Evolutionary conservation across 257 asterid species (phyloP).

Genomic region (Sherardia arvensis): DNA sequence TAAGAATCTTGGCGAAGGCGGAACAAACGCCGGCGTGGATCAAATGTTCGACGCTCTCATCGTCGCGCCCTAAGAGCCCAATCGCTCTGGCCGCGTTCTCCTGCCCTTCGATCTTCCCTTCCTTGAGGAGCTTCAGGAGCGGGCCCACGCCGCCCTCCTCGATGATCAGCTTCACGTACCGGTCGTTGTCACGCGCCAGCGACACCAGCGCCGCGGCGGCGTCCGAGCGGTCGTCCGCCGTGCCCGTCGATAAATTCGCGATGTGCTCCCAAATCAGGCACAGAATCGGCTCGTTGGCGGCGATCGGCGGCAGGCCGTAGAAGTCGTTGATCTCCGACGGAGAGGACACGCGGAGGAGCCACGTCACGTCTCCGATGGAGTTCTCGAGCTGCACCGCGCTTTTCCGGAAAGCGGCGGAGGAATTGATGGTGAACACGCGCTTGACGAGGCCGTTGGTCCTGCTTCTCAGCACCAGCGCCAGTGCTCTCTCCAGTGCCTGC

Average conservation of each 20-base stretch:
- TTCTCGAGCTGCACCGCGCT: slow-evolving; percentile 24
- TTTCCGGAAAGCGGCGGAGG: slow-evolving; percentile 23
- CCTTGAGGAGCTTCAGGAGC: slow-evolving; percentile 27
- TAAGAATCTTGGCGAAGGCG: slow-evolving; percentile 29
- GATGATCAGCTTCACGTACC: slow-evolving; percentile 31
- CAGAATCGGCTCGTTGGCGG: slow-evolving; percentile 32
- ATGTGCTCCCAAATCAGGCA: slow-evolving; percentile 35
- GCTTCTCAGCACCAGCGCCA: slow-evolving; percentile 19
- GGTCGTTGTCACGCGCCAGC: slow-evolving; percentile 26
- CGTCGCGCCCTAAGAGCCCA: slow-evolving; percentile 34
- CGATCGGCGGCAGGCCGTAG: slow-evolving; percentile 32
- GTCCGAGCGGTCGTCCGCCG: slow-evolving; percentile 28
- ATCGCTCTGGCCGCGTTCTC: slow-evolving; percentile 44
- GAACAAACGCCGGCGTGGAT: slow-evolving; percentile 23
- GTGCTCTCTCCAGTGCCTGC: slow-evolving; percentile 25
- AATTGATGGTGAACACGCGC: slow-evolving; percentile 23
- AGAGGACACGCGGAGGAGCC: slow-evolving; percentile 30
- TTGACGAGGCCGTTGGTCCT: slow-evolving; percentile 23
- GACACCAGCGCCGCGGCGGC: slow-evolving; percentile 34
- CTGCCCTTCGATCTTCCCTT: slow-evolving; percentile 33
- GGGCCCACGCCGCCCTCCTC: slow-evolving; percentile 41
- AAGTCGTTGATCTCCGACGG: slow-evolving; percentile 24
- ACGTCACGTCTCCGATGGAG: slow-evolving; percentile 28
- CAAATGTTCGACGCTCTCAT: slow-evolving; percentile 22
- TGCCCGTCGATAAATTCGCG: slow-evolving; percentile 22